phyloP scores from a whole-genome alignment of 2,329 filamentous ascomycete species.

The Cordyceps javanica region DNA sequence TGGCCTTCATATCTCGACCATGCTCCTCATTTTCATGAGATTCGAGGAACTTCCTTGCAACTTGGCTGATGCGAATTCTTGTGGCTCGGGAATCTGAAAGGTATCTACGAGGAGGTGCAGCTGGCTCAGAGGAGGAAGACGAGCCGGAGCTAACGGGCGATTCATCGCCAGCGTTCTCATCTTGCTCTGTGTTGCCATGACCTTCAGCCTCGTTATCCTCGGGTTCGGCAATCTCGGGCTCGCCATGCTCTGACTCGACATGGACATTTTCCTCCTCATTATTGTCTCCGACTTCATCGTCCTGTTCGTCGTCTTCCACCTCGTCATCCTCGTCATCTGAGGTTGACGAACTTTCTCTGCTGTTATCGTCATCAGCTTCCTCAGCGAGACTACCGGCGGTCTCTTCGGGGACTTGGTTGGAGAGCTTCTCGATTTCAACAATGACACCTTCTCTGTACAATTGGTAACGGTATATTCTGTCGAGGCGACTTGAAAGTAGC shows the following conservation, averaged over 20 bases:
- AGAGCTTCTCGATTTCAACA: slow-evolving; percentile 78
- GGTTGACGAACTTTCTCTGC: neutral
- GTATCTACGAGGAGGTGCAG: slow-evolving; percentile 45
- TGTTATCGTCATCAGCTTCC: slow-evolving; percentile 6
- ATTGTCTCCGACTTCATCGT: slow-evolving; percentile 20
- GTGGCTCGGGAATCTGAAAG: slow-evolving; percentile 49
- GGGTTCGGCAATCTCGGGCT: slow-evolving; percentile 42
- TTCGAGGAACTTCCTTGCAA: slow-evolving; percentile 79
- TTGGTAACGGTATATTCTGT: slow-evolving; percentile 87
- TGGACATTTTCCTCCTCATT: slow-evolving; percentile 32
- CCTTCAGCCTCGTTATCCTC: slow-evolving; percentile 48
- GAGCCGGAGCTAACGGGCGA: slow-evolving; percentile 63
- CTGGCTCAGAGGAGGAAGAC: slow-evolving; percentile 57
- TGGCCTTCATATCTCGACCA: slow-evolving; percentile 67
- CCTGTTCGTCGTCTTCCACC: slow-evolving; percentile 15
- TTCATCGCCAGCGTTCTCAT: slow-evolving; percentile 45
- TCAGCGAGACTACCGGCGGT: slow-evolving; percentile 15
- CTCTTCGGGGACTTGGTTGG: slow-evolving; percentile 38
- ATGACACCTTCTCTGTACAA: slow-evolving; percentile 97
- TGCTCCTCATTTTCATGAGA: slow-evolving; percentile 71
- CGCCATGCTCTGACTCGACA: slow-evolving; percentile 39
- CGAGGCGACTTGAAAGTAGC: slow-evolving; percentile 75
- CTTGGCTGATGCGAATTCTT: slow-evolving; percentile 60
- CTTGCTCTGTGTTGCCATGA: slow-evolving; percentile 43
- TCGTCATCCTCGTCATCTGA: slow-evolving; percentile 12